Percentiles rank a stretch among this genome's conserved stretches.
phyloP scores from a whole-genome alignment of 176 grass and related monocot genomes.

The Carex cristatella region DNA sequence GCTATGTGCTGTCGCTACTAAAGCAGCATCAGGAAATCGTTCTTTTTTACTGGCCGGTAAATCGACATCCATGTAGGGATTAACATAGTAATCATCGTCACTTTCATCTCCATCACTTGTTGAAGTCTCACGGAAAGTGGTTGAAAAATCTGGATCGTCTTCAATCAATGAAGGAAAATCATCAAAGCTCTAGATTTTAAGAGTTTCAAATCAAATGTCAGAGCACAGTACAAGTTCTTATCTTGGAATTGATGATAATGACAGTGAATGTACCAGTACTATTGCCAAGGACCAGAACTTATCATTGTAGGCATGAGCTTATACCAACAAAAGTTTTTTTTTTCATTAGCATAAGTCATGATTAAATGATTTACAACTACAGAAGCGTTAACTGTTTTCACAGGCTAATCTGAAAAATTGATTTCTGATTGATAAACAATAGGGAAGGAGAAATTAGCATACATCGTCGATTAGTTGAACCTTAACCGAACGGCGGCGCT shows the following conservation, averaged over 20 bases:
- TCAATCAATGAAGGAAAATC: conserved; percentile 20
- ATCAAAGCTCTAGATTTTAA: conserved; percentile 11
- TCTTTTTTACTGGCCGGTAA: conserved; percentile 36
- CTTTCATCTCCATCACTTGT: conserved; percentile 71
- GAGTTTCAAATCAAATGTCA: conserved; percentile 12
- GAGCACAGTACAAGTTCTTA: neutral
- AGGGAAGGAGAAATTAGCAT: neutral
- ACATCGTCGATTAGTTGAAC: conserved; percentile 15
- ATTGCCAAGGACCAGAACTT: neutral
- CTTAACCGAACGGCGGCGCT: conserved; percentile 7
- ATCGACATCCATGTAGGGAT: conserved; percentile 44
- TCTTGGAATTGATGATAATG: neutral
- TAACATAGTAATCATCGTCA: conserved; percentile 46
- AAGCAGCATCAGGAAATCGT: conserved; percentile 34
- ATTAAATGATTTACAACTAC: neutral
- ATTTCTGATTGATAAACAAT: neutral
- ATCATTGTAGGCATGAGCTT: neutral
- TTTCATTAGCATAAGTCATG: neutral
- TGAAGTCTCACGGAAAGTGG: neutral
- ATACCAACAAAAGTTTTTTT: neutral
- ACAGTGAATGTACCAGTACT: neutral
- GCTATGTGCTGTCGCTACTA: conserved; percentile 57
- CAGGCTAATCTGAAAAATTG: neutral
- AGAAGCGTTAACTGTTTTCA: neutral
- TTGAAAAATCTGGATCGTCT: conserved; percentile 1